These are phyloP conservation scores for Chenopodium formosanum DNA, from an alignment of 148 eudicot species.

Conservation along the genomic window DNA sequence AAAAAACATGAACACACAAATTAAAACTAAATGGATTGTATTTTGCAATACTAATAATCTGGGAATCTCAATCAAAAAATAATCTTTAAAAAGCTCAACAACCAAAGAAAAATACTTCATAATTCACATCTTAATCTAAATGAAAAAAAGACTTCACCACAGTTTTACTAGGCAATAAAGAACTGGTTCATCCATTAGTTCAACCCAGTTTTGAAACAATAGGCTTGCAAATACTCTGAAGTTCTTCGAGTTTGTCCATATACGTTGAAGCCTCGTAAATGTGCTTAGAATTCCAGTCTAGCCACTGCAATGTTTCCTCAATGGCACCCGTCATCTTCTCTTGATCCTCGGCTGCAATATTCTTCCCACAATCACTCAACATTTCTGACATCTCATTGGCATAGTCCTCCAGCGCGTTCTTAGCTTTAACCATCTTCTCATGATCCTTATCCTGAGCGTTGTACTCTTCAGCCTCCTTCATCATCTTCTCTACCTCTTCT, in stretches of 20 bases:
- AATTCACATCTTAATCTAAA: no score
- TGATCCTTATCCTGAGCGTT: not conserved
- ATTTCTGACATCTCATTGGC: not conserved
- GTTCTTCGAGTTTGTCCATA: not conserved
- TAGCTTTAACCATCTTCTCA: not conserved
- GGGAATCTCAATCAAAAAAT: no score
- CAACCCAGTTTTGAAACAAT: not conserved
- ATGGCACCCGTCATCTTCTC: not conserved
- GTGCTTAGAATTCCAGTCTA: not conserved
- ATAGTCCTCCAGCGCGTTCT: not conserved
- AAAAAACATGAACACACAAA: no score
- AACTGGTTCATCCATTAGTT: not conserved
- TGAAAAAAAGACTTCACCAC: no score
- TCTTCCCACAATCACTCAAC: not conserved
- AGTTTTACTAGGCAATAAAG: not conserved
- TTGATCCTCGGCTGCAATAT: not conserved
- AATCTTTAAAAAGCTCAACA: no score
- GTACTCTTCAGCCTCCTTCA: not conserved
- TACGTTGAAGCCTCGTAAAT: not conserved
- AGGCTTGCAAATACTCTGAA: not conserved
- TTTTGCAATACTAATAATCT: no score
- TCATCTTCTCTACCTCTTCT: slow-evolving; percentile 3
- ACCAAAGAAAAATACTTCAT: no score
- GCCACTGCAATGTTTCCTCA: not conserved
- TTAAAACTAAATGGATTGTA: no score